Percentiles rank a stretch among this genome's conserved stretches.
These are phyloP conservation scores for Macaranga tanarius DNA, from an alignment of 441 rosid species.

Conservation along the genomic window DNA sequence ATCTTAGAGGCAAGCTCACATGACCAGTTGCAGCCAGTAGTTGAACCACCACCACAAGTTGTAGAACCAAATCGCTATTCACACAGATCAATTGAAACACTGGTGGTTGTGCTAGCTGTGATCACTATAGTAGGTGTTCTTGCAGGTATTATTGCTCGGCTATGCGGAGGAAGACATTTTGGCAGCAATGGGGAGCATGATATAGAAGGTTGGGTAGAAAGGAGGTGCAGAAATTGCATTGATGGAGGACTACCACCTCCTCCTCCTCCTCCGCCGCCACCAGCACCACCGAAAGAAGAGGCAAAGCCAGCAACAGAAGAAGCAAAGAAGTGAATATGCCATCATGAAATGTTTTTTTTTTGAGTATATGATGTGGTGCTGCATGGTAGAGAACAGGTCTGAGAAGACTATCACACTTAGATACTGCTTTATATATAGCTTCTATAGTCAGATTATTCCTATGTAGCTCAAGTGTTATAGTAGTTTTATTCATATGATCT, in stretches of 20 bases:
- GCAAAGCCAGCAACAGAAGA: conserved; percentile 44
- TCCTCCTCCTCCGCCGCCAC: conserved; percentile 33
- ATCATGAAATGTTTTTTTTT: not conserved
- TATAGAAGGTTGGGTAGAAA: conserved; percentile 92
- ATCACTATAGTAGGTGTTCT: conserved; percentile 67
- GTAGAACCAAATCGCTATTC: conserved; percentile 43
- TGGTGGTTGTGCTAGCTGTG: conserved; percentile 76
- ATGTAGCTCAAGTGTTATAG: conserved; percentile 1
- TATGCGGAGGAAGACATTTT: conserved; percentile 77
- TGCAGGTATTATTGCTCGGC: conserved; percentile 72
- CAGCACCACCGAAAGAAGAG: conserved; percentile 39
- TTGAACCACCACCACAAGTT: conserved; percentile 41
- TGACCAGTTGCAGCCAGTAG: conserved; percentile 41
- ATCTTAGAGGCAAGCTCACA: conserved; percentile 35
- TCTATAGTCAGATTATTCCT: not conserved
- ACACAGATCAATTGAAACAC: conserved; percentile 72
- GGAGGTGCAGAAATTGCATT: conserved; percentile 77
- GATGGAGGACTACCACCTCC: conserved; percentile 70
- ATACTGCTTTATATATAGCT: not conserved
- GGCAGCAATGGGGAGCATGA: conserved; percentile 73
- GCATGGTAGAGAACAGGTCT: conserved; percentile 1
- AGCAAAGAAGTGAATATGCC: conserved; percentile 44
- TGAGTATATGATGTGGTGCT: not conserved
- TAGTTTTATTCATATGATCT: not conserved
- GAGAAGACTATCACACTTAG: not conserved